Conservation (phyloP, 345 rosid species). For the Trapa incisa region DNA sequence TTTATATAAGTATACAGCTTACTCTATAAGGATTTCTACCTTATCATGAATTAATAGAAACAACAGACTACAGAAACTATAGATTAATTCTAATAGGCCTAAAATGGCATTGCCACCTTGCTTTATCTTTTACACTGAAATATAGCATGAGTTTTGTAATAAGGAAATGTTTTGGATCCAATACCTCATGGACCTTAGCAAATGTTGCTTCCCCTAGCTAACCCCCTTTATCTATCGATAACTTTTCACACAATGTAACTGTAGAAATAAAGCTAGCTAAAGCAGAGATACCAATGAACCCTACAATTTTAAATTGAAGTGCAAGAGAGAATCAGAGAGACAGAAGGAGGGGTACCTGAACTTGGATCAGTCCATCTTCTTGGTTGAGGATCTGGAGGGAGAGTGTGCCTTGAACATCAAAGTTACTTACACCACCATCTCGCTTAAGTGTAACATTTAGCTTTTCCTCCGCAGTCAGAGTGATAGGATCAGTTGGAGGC, state of each 20-base stretch:
- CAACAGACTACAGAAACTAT: not conserved
- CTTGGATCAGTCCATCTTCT: conserved; percentile 95
- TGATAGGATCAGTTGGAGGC: conserved; percentile 78
- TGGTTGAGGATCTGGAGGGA: conserved; percentile 90
- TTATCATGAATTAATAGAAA: not conserved
- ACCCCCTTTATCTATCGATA: not conserved
- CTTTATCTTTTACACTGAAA: not conserved
- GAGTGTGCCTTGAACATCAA: conserved; percentile 92
- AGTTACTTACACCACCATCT: conserved; percentile 92
- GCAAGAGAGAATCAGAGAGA: not conserved
- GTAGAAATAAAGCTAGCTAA: not conserved
- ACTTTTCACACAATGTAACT: not conserved
- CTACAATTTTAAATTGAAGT: not conserved
- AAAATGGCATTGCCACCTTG: not conserved
- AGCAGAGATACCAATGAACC: not conserved
- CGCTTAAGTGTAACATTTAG: conserved; percentile 68
- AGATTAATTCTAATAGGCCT: not conserved
- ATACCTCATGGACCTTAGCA: not conserved
- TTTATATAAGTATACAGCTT: not conserved
- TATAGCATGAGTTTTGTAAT: not conserved
- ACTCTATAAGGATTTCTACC: not conserved
- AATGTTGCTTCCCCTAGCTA: not conserved
- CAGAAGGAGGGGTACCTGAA: conserved; percentile 47
- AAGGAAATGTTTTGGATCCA: not conserved
- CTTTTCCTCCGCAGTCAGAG: conserved; percentile 86